Evolutionary conservation across 169 alveolate genomes (phyloP), one percentile per base, ranked within the genome.

Genomic region (Plasmodium reichenowi): DNA sequence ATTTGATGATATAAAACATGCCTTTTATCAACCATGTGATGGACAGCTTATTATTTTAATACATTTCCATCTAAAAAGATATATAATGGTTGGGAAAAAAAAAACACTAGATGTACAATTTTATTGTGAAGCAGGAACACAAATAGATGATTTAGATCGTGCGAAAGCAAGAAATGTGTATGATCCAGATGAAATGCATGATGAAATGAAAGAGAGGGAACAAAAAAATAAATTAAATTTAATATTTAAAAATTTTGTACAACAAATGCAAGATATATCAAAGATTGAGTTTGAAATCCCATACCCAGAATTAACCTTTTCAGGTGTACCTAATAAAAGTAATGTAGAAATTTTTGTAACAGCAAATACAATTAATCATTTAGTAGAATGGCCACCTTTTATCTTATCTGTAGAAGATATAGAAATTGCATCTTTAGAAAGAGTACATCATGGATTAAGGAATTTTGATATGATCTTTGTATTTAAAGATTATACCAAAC

Each of bases 391-490:
- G 94, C 99, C 99, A 22, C 99, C 99, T 48, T 98, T 98, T 74
- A 98, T 98, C 8, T 95, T 98, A 45, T 95, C 98, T 24, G 96
- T 98, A 60, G 98, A 95, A 63, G 99, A 98, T 68, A 96, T 98
- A 22, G 99, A 98, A 92, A 93, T 97, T 3, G 99, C 98, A 5
- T 98, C 99, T 26, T 96, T 98, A 72, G 99, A 98, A 94, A 94
- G 99, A 74, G 99, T 98, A 3, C 98, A 96, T 71, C 98, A 97
- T 91, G 98, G 98, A n/a, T 92, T 97, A 52, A 95, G 98, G 73
- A 97, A 98, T 94, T 98, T 98, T 83, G 99, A 98, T 93, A 97
- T 98, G 98, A 98, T 98, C 12, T 96, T 98, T 80, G 97, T 98
- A 10, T 97, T 96, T 87, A 97, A 97, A 91, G 99, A 98, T 89